A percentile compares a stretch with the other conserved stretches of the same genome.
phyloP scores from a whole-genome alignment of 1,139 yeast genomes.

The Geotrichum macrosporum region DNA sequence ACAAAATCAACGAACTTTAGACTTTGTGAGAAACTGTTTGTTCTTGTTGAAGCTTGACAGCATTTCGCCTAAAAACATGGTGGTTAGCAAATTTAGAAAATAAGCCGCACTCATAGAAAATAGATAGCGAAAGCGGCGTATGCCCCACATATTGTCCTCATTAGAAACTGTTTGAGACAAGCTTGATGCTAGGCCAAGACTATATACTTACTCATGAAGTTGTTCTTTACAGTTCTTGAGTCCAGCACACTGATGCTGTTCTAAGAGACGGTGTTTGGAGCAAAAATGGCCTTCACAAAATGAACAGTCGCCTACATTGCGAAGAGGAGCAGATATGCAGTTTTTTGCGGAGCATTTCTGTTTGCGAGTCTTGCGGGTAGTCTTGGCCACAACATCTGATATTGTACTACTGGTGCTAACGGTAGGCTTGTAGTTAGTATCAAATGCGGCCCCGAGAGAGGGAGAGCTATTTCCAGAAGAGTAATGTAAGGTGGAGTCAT shows the following conservation, averaged over 20 bases:
- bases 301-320: slow-evolving; percentile 85
- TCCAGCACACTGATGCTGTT: slow-evolving; percentile 77
- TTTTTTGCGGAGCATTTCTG: slow-evolving; percentile 53
- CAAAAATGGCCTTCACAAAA: slow-evolving; percentile 85
- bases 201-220: slow-evolving; percentile 53
- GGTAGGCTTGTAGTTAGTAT: not conserved
- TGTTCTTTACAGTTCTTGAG: slow-evolving; percentile 75
- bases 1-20: no score
- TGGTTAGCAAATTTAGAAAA: not conserved
- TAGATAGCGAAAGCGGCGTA: not conserved
- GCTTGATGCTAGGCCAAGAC: not conserved
- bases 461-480: slow-evolving; percentile 41
- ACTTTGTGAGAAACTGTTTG: slow-evolving; percentile 46
- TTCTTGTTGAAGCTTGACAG: slow-evolving; percentile 42
- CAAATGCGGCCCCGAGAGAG: no score
- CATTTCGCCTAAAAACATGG: slow-evolving; percentile 29
- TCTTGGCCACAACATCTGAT: slow-evolving; percentile 10
- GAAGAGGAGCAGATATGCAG: slow-evolving; percentile 64
- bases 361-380: slow-evolving; percentile 49
- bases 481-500: slow-evolving; percentile 70
- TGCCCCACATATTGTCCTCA: no score
- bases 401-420: slow-evolving; percentile 45
- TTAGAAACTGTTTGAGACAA: no score
- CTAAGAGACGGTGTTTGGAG: slow-evolving; percentile 80
- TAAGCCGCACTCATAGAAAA: not conserved